Conservation (phyloP, 257 asterid species). For the Coffea canephora region DNA sequence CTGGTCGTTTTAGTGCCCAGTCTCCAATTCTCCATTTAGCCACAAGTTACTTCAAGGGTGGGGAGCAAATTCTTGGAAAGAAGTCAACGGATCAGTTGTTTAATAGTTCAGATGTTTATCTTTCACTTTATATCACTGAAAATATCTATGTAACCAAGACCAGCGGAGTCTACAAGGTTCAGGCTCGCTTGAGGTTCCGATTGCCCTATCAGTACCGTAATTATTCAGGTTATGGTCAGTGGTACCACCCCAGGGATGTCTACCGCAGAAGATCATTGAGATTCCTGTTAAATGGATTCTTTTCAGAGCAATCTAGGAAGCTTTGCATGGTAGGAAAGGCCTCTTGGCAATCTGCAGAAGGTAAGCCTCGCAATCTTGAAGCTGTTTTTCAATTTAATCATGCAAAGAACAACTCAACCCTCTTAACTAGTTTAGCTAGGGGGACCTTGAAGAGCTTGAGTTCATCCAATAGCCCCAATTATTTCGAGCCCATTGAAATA, state of each 20-base stretch:
- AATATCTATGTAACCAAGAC: conserved; percentile 30
- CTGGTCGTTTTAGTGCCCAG: not conserved
- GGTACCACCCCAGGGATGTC: conserved; percentile 6
- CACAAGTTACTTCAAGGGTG: conserved; percentile 25
- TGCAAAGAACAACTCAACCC: conserved; percentile 23
- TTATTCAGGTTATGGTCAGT: conserved; percentile 22
- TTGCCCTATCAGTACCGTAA: not conserved
- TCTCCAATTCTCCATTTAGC: not conserved
- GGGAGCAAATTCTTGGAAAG: conserved; percentile 18
- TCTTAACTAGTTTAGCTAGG: conserved; percentile 35
- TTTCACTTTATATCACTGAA: conserved; percentile 23
- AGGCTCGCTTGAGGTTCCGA: conserved; percentile 35
- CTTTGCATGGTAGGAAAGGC: conserved; percentile 62
- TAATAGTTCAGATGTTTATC: conserved; percentile 4
- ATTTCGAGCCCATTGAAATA: conserved; percentile 47
- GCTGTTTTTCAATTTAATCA: conserved; percentile 49
- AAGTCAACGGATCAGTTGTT: conserved; percentile 1
- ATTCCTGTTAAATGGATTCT: conserved; percentile 47
- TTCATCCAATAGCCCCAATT: conserved; percentile 19
- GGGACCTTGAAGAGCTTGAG: conserved; percentile 46
- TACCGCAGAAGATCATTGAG: conserved; percentile 9
- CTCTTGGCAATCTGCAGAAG: conserved; percentile 19
- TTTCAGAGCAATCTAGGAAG: conserved; percentile 51
- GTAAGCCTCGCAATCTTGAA: conserved; percentile 29
- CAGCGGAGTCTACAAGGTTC: conserved; percentile 35